Conservation (phyloP, 2,329 filamentous ascomycete genomes). For the Anisogramma anomala region DNA sequence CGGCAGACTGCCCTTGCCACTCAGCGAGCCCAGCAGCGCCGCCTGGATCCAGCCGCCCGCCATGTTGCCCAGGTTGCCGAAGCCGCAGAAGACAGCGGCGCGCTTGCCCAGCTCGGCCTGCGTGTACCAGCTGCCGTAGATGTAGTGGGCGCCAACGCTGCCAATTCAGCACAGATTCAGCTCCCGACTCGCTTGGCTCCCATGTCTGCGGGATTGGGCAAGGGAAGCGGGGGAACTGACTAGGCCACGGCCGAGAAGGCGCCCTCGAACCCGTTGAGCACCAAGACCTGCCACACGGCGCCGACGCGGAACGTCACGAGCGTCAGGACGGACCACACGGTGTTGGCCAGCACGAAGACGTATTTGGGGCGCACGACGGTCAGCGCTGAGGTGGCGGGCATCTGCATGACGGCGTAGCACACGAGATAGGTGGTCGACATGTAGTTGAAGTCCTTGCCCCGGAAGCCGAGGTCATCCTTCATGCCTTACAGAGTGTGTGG, state of each 20-base stretch:
- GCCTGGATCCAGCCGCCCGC: conserved; percentile 35
- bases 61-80: conserved; percentile 32
- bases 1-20: conserved; percentile 24
- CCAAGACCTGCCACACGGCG: conserved; percentile 31
- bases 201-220: no score
- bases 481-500: no score
- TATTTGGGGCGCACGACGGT: conserved; percentile 25
- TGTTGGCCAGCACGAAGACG: conserved; percentile 30
- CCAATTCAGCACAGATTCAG: background rate
- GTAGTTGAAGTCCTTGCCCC: conserved; percentile 30
- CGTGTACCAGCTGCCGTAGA: conserved; percentile 33
- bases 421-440: conserved; percentile 27
- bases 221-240: conserved; percentile 17
- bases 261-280: conserved; percentile 33
- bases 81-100: conserved; percentile 30
- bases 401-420: conserved; percentile 32
- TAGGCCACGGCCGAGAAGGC: conserved; percentile 32
- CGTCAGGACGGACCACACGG: conserved; percentile 32
- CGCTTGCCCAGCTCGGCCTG: conserved; percentile 30
- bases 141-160: conserved; percentile 32
- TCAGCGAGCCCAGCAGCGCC: conserved; percentile 25
- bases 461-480: conserved; percentile 26
- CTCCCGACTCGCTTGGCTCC: background rate
- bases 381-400: conserved; percentile 29
- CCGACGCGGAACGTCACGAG: conserved; percentile 31